A percentile compares a stretch with the other conserved stretches of the same genome.
These are phyloP conservation scores for Asterophora parasitica DNA, from an alignment of 768 basidiomycete species.

Conservation along the genomic window DNA sequence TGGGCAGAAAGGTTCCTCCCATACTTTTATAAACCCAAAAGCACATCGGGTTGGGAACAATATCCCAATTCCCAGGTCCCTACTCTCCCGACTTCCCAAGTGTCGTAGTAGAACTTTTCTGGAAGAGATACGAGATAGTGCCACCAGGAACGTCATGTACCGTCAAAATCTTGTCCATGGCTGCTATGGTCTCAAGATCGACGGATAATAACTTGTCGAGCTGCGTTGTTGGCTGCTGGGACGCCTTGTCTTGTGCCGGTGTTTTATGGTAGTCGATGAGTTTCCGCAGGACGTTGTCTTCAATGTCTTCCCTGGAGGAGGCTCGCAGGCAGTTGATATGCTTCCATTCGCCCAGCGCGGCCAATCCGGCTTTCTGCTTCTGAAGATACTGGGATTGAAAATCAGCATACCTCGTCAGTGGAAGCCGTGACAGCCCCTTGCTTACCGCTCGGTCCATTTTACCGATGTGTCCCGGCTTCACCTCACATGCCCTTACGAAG, in stretches of 20 bases:
- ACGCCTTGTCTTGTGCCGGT: conserved; percentile 3
- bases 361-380: conserved; percentile 65
- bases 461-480: conserved; percentile 40
- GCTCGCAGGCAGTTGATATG: conserved; percentile 71
- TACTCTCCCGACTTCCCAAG: conserved; percentile 7
- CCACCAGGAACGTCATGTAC: conserved; percentile 53
- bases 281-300: conserved; percentile 60
- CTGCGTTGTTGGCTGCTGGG: conserved; percentile 5
- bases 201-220: conserved; percentile 30
- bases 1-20: no score
- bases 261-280: conserved; percentile 27
- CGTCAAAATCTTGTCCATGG: conserved; percentile 27
- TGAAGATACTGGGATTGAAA: conserved; percentile 46
- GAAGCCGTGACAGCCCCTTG: background rate
- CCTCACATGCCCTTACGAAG: conserved; percentile 63
- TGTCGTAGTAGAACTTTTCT: conserved; percentile 39
- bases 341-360: conserved; percentile 75
- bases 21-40: background rate
- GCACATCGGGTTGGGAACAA: no score
- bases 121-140: conserved; percentile 73
- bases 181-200: conserved; percentile 42
- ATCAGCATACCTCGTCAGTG: conserved; percentile 4
- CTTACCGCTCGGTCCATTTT: conserved; percentile 52
- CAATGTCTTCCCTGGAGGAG: conserved; percentile 42
- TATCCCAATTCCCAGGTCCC: no score